phyloP scores from a whole-genome alignment of 495 filamentous ascomycete genomes.

The Recurvomyces mirabilis region DNA sequence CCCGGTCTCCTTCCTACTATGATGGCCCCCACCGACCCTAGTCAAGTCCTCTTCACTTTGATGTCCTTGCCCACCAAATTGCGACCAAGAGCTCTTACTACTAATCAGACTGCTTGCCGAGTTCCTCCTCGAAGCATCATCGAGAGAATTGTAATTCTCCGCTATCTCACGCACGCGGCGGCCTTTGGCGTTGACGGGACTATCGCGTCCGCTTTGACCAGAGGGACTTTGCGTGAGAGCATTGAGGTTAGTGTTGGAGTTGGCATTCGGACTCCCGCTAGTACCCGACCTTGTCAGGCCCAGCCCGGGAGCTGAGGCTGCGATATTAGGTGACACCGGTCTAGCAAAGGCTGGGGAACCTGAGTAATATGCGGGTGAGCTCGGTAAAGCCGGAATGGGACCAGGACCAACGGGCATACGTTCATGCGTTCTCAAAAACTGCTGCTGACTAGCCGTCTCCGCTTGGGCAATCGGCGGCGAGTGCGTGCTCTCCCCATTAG shows the following conservation, averaged over 20 bases:
- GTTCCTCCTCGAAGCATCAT: constrained; percentile 25
- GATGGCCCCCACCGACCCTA: not conserved
- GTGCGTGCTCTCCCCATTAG: constrained; percentile 5
- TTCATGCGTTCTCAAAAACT: constrained; percentile 13
- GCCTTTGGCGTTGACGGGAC: constrained; percentile 33
- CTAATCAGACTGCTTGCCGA: constrained; percentile 26
- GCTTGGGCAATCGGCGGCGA: constrained; percentile 4
- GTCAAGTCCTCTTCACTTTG: constrained; percentile 26
- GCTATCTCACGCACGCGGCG: constrained; percentile 43
- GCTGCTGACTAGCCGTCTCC: not conserved
- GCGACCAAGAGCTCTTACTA: constrained; percentile 28
- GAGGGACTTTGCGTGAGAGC: too few species aligned
- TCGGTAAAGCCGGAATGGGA: too few species aligned
- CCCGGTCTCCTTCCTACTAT: constrained; percentile 12
- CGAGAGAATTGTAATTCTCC: constrained; percentile 34
- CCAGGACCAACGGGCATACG: too few species aligned
- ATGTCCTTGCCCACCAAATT: constrained; percentile 17
- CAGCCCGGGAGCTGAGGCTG: not conserved
- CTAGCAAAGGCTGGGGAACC: not conserved
- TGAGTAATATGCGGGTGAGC: not conserved
- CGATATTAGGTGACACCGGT: constrained; percentile 5
- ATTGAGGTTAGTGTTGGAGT: too few species aligned
- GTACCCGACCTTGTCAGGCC: too few species aligned
- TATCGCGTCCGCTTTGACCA: constrained; percentile 16
- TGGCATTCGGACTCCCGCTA: too few species aligned